phyloP scores from a whole-genome alignment of 2,329 filamentous ascomycete species.

The Botrytis squamosa region DNA sequence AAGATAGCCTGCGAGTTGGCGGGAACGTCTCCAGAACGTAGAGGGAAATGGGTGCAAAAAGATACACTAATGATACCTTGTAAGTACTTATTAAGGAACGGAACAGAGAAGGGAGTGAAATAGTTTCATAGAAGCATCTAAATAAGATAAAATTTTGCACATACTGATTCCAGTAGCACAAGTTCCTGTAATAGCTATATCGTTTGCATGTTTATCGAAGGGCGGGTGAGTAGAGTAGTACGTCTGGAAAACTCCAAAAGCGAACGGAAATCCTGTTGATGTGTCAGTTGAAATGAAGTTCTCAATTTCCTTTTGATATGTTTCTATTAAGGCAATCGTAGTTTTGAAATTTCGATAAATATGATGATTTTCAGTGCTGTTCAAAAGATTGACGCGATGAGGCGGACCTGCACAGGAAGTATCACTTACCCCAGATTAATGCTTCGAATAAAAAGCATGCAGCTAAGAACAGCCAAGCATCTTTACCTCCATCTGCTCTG shows the following conservation, averaged over 20 bases:
- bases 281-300: neutral
- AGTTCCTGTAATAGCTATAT: conserved; percentile 46
- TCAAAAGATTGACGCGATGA: neutral
- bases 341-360: neutral
- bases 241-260: conserved; percentile 46
- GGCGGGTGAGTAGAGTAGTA: conserved; percentile 43
- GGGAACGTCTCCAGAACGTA: conserved; percentile 36
- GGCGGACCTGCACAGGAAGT: neutral
- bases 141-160: neutral
- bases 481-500: conserved; percentile 49
- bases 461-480: conserved; percentile 52
- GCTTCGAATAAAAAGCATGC: conserved; percentile 53
- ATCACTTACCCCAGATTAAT: conserved; percentile 50
- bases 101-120: no score
- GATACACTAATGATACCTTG: conserved; percentile 25
- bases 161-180: conserved; percentile 34
- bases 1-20: conserved; percentile 35
- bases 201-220: conserved; percentile 40
- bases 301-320: neutral
- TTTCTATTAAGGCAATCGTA: neutral
- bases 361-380: neutral
- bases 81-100: neutral
- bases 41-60: conserved; percentile 32
- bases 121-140: neutral
- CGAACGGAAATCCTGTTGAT: conserved; percentile 40